These are phyloP conservation scores for Serendipita sp. DNA, from an alignment of 768 basidiomycete species.

Conservation along the genomic window DNA sequence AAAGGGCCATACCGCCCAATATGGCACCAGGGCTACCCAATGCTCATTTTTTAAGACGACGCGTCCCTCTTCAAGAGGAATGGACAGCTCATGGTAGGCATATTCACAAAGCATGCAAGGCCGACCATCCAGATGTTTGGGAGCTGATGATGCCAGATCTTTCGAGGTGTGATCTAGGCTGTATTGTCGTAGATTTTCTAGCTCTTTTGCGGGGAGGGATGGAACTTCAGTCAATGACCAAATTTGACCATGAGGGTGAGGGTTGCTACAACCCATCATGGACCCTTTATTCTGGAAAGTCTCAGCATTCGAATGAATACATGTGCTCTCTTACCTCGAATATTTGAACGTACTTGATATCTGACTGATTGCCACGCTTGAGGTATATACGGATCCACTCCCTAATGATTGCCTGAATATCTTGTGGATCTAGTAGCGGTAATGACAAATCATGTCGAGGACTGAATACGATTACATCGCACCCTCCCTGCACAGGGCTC, in stretches of 20 bases:
- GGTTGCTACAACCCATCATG: constrained; percentile 93
- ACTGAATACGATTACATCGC: constrained; percentile 78
- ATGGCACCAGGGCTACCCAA: constrained; percentile 78
- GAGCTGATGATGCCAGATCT: constrained; percentile 29
- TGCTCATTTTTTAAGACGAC: constrained; percentile 56
- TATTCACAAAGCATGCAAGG: constrained; percentile 74
- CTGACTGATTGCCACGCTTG: constrained; percentile 42
- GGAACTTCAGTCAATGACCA: constrained; percentile 70
- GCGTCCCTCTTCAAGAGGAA: constrained; percentile 33
- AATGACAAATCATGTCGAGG: constrained; percentile 77
- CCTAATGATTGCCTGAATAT: constrained; percentile 48
- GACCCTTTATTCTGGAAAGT: constrained; percentile 66
- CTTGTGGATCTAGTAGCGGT: constrained; percentile 39
- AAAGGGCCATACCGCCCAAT: constrained; percentile 94
- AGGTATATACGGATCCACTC: constrained; percentile 60
- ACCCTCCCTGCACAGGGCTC: constrained; percentile 64
- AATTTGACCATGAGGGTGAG: constrained; percentile 85
- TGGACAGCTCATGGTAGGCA: constrained; percentile 42
- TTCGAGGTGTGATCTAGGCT: constrained; percentile 18
- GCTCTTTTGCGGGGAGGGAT: constrained; percentile 50
- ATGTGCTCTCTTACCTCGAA: constrained; percentile 46
- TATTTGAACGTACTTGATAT: constrained; percentile 71
- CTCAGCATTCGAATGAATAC: not conserved
- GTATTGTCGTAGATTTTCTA: constrained; percentile 40
- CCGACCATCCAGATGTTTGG: constrained; percentile 38